Conservation (phyloP, 768 basidiomycete species). For the Mycena filopes region DNA sequence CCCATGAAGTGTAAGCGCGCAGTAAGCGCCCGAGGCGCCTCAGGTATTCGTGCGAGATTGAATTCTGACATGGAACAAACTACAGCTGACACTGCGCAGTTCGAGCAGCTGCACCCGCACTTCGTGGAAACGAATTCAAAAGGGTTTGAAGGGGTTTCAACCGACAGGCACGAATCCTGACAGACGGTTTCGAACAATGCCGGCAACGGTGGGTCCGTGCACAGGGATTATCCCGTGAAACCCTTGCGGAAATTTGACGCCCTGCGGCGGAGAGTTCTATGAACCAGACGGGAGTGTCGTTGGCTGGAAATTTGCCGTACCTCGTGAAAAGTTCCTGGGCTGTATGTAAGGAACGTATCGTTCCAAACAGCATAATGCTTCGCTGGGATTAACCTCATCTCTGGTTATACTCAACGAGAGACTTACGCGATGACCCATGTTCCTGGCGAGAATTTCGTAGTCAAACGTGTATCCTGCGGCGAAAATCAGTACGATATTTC, state of each 20-base stretch:
- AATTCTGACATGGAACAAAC: neutral
- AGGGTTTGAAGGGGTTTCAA: neutral
- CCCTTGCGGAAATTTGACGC: slow-evolving; percentile 62
- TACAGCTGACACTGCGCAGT: slow-evolving; percentile 1
- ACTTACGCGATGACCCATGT: slow-evolving; percentile 53
- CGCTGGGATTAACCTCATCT: neutral
- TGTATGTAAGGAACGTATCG: slow-evolving; percentile 59
- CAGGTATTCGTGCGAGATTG: too few species aligned
- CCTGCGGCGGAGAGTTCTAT: slow-evolving; percentile 23
- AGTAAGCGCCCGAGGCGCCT: too few species aligned
- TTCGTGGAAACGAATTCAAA: neutral
- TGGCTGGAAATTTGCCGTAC: slow-evolving; percentile 28
- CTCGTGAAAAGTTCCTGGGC: slow-evolving; percentile 44
- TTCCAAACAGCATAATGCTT: slow-evolving; percentile 75
- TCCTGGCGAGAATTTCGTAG: slow-evolving; percentile 54
- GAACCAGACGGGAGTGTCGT: neutral
- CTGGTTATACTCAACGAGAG: neutral
- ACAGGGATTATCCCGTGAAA: slow-evolving; percentile 78
- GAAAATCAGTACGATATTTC: too few species aligned
- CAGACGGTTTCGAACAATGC: slow-evolving; percentile 68
- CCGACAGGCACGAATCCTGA: neutral
- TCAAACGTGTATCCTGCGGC: slow-evolving; percentile 50
- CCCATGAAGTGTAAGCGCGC: too few species aligned
- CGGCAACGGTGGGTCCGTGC: slow-evolving; percentile 64
- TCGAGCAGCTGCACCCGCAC: too few species aligned